phyloP scores from a whole-genome alignment of 2,329 filamentous ascomycete species.

The Westerdykella aurantiaca region DNA sequence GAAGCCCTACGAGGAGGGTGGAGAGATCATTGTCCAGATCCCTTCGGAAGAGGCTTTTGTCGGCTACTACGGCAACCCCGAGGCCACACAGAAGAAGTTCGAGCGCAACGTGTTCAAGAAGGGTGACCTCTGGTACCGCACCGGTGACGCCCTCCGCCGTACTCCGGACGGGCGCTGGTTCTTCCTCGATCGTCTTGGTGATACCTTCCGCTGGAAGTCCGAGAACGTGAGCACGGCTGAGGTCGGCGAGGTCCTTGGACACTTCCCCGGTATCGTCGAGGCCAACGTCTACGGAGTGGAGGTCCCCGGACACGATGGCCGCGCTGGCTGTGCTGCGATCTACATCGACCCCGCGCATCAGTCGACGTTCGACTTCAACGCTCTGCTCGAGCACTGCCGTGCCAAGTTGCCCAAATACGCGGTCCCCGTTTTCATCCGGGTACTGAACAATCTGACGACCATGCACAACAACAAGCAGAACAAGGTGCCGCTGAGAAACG shows the following conservation, averaged over 20 bases:
- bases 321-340: conserved; percentile 52
- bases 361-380: conserved; percentile 48
- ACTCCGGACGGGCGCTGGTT: conserved; percentile 44
- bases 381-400: conserved; percentile 54
- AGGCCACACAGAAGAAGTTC: conserved; percentile 57
- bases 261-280: conserved; percentile 41
- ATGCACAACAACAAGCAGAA: conserved; percentile 79
- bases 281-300: conserved; percentile 48
- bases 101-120: conserved; percentile 43
- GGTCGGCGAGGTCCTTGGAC: conserved; percentile 43
- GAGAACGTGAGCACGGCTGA: conserved; percentile 48
- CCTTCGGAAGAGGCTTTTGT: conserved; percentile 55
- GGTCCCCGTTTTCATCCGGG: conserved; percentile 65
- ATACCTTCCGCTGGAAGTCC: conserved; percentile 48
- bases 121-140: conserved; percentile 46
- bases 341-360: conserved; percentile 49
- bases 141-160: conserved; percentile 43
- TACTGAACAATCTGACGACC: conserved; percentile 54
- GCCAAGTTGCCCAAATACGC: conserved; percentile 64
- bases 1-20: conserved; percentile 60
- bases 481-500: conserved; percentile 62
- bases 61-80: conserved; percentile 64
- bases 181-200: conserved; percentile 46
- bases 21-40: conserved; percentile 67
- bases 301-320: conserved; percentile 45